These are phyloP conservation scores for Daldinia vernicosa DNA, from an alignment of 495 filamentous ascomycete genomes.

Conservation along the genomic window DNA sequence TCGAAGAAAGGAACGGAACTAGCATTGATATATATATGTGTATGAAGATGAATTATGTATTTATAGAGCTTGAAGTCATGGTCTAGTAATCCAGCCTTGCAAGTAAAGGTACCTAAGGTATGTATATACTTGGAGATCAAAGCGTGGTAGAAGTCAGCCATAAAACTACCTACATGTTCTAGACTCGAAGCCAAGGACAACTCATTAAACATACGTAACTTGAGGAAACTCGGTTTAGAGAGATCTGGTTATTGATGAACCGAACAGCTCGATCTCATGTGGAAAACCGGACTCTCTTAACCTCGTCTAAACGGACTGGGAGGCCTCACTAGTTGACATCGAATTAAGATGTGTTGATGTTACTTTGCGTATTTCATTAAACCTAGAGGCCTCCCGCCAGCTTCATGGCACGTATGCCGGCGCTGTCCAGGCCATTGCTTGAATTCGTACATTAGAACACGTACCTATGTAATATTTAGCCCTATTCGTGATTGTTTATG, in stretches of 20 bases:
- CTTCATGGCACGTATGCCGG: not conserved
- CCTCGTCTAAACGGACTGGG: not conserved
- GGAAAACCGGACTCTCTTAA: not conserved
- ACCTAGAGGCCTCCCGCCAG: constrained; percentile 20
- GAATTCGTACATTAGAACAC: not conserved
- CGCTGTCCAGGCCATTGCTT: not conserved
- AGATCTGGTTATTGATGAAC: not conserved
- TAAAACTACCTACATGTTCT: not conserved
- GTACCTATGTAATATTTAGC: not conserved
- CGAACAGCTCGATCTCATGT: not conserved
- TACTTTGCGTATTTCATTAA: not conserved
- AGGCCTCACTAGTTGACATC: not conserved
- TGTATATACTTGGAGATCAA: not conserved
- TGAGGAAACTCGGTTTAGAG: not conserved
- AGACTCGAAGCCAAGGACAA: not conserved
- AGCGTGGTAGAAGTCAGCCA: not conserved
- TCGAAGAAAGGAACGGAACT: not conserved
- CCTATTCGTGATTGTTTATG: not conserved
- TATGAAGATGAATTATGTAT: not conserved
- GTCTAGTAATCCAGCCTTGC: not conserved
- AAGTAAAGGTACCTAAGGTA: not conserved
- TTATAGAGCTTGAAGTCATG: not conserved
- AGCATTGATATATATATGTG: not conserved
- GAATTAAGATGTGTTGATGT: not conserved
- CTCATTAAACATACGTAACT: not conserved